Percentiles rank a stretch among this genome's conserved stretches.
Conservation (phyloP, 768 basidiomycete genomes). For the Xerocomellus dryophilus region DNA sequence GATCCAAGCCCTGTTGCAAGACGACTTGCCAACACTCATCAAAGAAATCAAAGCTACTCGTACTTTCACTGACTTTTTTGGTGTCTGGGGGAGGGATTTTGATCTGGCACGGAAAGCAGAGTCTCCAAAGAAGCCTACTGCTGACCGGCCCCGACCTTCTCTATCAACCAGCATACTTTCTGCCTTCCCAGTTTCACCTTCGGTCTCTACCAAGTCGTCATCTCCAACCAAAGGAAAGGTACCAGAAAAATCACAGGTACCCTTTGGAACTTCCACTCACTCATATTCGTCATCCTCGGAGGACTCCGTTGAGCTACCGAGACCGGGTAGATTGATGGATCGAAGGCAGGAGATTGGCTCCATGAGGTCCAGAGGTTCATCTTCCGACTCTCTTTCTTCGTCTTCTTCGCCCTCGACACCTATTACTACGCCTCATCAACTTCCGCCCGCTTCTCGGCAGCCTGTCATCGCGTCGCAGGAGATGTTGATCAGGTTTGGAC, state of each 20-base stretch:
- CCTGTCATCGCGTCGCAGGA: conserved; percentile 28
- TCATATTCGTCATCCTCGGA: conserved; percentile 31
- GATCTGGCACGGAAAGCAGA: conserved; percentile 51
- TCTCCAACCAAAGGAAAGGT: conserved; percentile 17
- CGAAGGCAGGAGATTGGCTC: conserved; percentile 6
- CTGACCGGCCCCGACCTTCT: conserved; percentile 39
- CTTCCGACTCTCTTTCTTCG: conserved; percentile 24
- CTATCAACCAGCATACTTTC: conserved; percentile 56
- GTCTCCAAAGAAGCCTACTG: conserved; percentile 14
- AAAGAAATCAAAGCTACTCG: conserved; percentile 59
- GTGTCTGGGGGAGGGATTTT: conserved; percentile 69
- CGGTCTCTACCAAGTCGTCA: conserved; percentile 1
- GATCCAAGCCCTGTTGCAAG: conserved; percentile 54
- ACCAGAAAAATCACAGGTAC: neutral
- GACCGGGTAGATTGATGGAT: conserved; percentile 3
- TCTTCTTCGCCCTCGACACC: conserved; percentile 29
- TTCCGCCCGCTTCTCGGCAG: conserved; percentile 14
- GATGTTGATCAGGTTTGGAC: conserved; percentile 23
- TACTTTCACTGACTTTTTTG: conserved; percentile 73
- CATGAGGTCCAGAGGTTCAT: conserved; percentile 22
- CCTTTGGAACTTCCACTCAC: neutral
- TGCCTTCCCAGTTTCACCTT: conserved; percentile 44
- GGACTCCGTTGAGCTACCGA: conserved; percentile 6
- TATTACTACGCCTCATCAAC: conserved; percentile 13
- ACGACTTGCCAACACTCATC: conserved; percentile 63